Evolutionary conservation across 2,329 filamentous ascomycete genomes (phyloP), one percentile per base, ranked within the genome.

Genomic region (Huntiella savannae): DNA sequence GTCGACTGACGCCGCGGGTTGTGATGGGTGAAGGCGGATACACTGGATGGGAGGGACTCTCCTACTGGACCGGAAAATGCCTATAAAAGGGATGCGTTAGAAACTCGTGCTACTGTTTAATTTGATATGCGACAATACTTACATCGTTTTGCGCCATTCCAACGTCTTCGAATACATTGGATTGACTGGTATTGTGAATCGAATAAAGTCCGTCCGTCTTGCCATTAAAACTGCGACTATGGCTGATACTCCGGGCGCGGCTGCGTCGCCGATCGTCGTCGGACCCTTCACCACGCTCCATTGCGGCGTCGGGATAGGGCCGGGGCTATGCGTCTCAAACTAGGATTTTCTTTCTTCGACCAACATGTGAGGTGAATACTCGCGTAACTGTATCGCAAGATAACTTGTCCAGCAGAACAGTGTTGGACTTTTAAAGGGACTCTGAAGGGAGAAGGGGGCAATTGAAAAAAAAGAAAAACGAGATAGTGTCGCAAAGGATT

Each of bases 91-190:
- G 28, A 39, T 43, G 50, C 36, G 33, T 17, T 44, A 4, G 16
- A 12, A 40, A 28, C 8, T 17, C 3, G 33, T 40, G 2, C 34
- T 12, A 15, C 5, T 12, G 17, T 15, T 15, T 22, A 17, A 13
- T 32, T 19, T 11, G 15, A 17, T 13, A 16, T 6, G 10, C 43
- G 42, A 34, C 17, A 36, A 28, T 2, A 43, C 53, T 49, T 55
- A 91, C 83, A 73, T 96, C 88, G 59, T 94, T 84, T 44, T 92
- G 85, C 15, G 91, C 88, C 91, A 98, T 96, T 60, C 95, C 88
- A n/a, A 96, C 87, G 61, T 94, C 85, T 54, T 85, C 85, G 55
- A 94, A 79, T 54, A 95, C 79, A 62, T 84, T 93, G 33, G 78
- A 69, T 61, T 71, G 76, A 63, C 81, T 85, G 55, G 77, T 68